These are phyloP conservation scores for Hymenoscyphus infarciens DNA, from an alignment of 2,329 filamentous ascomycete genomes.

Conservation along the genomic window DNA sequence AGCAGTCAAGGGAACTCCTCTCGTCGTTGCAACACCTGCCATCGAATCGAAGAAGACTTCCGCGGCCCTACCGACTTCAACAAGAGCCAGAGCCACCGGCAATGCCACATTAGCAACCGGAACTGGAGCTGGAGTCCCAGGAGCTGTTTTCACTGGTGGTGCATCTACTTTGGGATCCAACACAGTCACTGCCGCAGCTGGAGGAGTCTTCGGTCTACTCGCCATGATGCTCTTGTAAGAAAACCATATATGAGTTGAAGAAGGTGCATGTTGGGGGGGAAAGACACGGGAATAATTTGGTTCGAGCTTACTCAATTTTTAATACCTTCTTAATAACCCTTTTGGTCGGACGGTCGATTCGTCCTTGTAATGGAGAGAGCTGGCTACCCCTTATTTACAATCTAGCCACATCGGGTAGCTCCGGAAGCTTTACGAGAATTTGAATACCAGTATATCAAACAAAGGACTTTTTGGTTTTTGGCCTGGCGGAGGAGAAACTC, in stretches of 20 bases:
- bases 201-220: background rate
- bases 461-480: background rate
- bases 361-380: conserved; percentile 16
- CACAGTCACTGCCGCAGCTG: background rate
- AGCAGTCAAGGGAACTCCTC: background rate
- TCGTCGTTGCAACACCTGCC: background rate
- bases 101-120: background rate
- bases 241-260: background rate
- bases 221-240: conserved; percentile 2
- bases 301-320: background rate
- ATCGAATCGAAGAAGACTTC: background rate
- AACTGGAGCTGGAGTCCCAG: conserved; percentile 1
- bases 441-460: background rate
- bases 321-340: conserved; percentile 7
- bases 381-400: conserved; percentile 11
- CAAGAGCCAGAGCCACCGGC: no score
- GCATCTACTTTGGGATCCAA: background rate
- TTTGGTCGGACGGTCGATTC: conserved; percentile 16
- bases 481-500: background rate
- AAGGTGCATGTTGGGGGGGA: background rate
- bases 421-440: conserved; percentile 1
- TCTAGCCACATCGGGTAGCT: conserved; percentile 5
- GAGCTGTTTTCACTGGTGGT: conserved; percentile 9
- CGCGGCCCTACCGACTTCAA: no score
- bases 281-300: background rate